Evolutionary conservation across 1,284 basidiomycete genomes (phyloP).

Genomic region (Tilletia walkeri): DNA sequence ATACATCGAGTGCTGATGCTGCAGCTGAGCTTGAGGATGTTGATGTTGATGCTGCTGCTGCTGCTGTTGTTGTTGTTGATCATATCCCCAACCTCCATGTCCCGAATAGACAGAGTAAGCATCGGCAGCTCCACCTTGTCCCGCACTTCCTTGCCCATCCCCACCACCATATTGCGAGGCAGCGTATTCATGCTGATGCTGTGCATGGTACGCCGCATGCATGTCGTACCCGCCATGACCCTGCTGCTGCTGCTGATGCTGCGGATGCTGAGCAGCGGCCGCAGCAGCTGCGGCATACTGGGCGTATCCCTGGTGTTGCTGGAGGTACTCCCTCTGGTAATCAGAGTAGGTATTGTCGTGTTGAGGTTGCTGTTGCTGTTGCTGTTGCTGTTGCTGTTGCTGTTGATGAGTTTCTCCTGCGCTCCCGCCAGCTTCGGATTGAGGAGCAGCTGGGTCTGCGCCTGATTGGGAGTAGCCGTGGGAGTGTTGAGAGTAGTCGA

Average conservation of each 20-base stretch:
- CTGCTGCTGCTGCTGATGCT: background rate
- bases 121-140: background rate
- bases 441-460: background rate
- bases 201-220: background rate
- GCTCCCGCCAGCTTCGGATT: slow-evolving; percentile 7
- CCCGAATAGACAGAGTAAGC: background rate
- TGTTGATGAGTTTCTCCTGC: background rate
- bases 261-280: too few species aligned
- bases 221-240: background rate
- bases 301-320: background rate
- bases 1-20: background rate
- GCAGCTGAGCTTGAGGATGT: background rate
- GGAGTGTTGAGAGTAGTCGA: slow-evolving; percentile 1
- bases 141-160: background rate
- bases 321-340: slow-evolving; percentile 11
- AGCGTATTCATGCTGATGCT: slow-evolving; percentile 7
- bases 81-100: background rate
- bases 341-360: slow-evolving; percentile 13
- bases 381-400: slow-evolving; percentile 7
- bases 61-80: background rate
- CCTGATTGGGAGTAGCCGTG: background rate
- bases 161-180: background rate
- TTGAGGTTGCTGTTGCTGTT: background rate
- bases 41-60: background rate
- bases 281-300: background rate